Base-by-base conservation (phyloP, 78 protist genomes). In the Dictyostelium citrinum region DNA sequence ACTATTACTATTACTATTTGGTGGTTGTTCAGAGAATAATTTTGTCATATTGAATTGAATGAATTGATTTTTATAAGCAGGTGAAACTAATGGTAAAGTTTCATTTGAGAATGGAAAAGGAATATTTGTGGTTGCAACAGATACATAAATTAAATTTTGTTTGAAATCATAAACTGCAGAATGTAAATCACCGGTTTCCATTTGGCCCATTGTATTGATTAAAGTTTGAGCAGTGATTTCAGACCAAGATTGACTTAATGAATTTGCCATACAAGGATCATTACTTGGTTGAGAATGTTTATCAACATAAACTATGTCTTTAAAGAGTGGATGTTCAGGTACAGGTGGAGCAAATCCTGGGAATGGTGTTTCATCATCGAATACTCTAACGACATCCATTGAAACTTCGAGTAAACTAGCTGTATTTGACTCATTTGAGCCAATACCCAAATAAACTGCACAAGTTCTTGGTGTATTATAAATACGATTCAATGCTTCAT, bases 381-480 rank as follows among this genome's bases (percentile, higher is more conserved):
- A 84, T 8, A 84, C 45, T 24, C 55, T 58, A 29, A 75, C 91
- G 1, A n/a, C 9, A 27, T 43, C 61, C 35, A 31, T 24, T n/a
- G 83, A 33, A 27, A 84, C 86, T 41, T 92, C 94, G 20, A 84
- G 16, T 7, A 82, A 61, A n/a, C 64, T 90, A 41, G 82, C 91
- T 35, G 90, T 72, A 49, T 78, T 80, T 10, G 77, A 45, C 20
- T 61, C 64, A 58, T 81, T 51, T 37, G 83, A 75, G 12, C 97
- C 97, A 16, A 95, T 24, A n/a, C 97, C 97, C 10, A 95, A 8
- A 61, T 39, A 74, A 22, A 95, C 61, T 37, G 95, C 24, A 81
- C 97, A 95, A 6, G 97, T 95, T 64, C 93, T 51, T 29, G 64
- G 39, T 24, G 72, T 49, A 80, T 81, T 79, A 35, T 79, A 12